Conservation (phyloP, 1,139 yeast species). For the Candida tropicalis region DNA sequence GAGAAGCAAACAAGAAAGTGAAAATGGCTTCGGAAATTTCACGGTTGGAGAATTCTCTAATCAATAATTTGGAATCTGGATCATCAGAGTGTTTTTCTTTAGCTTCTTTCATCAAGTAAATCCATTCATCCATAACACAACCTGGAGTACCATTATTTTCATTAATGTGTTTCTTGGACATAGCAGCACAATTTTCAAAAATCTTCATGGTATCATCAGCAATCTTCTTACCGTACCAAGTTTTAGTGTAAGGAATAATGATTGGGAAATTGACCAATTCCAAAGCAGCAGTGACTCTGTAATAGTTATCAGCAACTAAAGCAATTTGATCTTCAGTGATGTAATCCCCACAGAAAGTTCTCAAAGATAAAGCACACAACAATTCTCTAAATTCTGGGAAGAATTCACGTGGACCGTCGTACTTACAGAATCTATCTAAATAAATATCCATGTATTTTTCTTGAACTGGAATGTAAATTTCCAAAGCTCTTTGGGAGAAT, state of each 20-base stretch:
- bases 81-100: slow-evolving; percentile 50
- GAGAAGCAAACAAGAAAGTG: slow-evolving; percentile 95
- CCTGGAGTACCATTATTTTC: slow-evolving; percentile 76
- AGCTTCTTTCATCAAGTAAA: slow-evolving; percentile 79
- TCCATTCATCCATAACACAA: slow-evolving; percentile 97
- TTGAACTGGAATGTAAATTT: slow-evolving; percentile 79
- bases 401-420: slow-evolving; percentile 67
- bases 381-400: slow-evolving; percentile 95
- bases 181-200: slow-evolving; percentile 83
- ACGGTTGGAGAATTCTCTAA: slow-evolving; percentile 84
- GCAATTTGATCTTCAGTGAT: slow-evolving; percentile 89
- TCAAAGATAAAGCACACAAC: slow-evolving; percentile 89
- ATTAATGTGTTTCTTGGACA: slow-evolving; percentile 74
- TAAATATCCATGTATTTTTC: slow-evolving; percentile 83
- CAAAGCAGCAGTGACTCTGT: slow-evolving; percentile 87
- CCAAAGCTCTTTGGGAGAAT: slow-evolving; percentile 82
- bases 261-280: slow-evolving; percentile 98
- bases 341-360: slow-evolving; percentile 94
- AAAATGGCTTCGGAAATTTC: slow-evolving; percentile 96
- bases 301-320: slow-evolving; percentile 88
- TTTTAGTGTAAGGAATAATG: slow-evolving; percentile 90
- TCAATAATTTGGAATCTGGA: slow-evolving; percentile 55
- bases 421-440: slow-evolving; percentile 62
- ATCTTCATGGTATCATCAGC: slow-evolving; percentile 94
- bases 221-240: slow-evolving; percentile 95